phyloP scores from a whole-genome alignment of 2,329 filamentous ascomycete species.

The Hypoxylon sp. region DNA sequence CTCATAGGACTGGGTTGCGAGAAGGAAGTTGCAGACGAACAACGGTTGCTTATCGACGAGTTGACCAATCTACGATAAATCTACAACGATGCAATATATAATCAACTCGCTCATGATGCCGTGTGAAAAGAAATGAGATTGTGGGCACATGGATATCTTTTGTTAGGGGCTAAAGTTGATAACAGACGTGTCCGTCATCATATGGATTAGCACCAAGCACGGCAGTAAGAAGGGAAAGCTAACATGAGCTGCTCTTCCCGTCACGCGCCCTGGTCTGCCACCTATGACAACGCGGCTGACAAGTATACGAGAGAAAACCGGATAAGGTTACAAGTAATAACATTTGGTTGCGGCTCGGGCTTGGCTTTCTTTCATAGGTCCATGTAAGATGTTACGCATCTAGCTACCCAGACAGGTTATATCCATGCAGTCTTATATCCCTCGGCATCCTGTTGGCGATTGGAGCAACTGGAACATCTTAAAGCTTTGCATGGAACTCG shows the following conservation, averaged over 20 bases:
- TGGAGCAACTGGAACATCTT: not conserved
- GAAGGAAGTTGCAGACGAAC: conserved; percentile 6
- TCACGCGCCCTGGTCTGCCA: conserved; percentile 10
- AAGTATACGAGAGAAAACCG: conserved; percentile 31
- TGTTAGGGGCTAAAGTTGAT: conserved; percentile 8
- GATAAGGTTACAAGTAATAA: conserved; percentile 11
- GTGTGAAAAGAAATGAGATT: not conserved
- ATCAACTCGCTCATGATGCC: not conserved
- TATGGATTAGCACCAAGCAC: conserved; percentile 15
- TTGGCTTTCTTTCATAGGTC: conserved; percentile 20
- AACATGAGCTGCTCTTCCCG: conserved; percentile 25
- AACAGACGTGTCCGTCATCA: conserved; percentile 26
- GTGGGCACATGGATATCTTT: conserved; percentile 1
- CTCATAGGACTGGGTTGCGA: conserved; percentile 17
- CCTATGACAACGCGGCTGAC: conserved; percentile 40
- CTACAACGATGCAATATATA: conserved; percentile 1
- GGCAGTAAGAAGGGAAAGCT: conserved; percentile 3
- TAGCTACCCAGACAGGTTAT: conserved; percentile 9
- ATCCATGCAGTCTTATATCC: not conserved
- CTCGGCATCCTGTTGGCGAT: conserved; percentile 11
- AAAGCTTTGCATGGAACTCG: not conserved
- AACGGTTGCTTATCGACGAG: conserved; percentile 6
- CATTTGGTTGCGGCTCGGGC: conserved; percentile 23
- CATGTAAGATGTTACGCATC: conserved; percentile 4
- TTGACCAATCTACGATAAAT: conserved; percentile 20